A percentile compares a stretch with the other conserved stretches of the same genome.
Evolutionary conservation across 2,329 filamentous ascomycete genomes (phyloP).

Genomic region (Aspergillus sp.): DNA sequence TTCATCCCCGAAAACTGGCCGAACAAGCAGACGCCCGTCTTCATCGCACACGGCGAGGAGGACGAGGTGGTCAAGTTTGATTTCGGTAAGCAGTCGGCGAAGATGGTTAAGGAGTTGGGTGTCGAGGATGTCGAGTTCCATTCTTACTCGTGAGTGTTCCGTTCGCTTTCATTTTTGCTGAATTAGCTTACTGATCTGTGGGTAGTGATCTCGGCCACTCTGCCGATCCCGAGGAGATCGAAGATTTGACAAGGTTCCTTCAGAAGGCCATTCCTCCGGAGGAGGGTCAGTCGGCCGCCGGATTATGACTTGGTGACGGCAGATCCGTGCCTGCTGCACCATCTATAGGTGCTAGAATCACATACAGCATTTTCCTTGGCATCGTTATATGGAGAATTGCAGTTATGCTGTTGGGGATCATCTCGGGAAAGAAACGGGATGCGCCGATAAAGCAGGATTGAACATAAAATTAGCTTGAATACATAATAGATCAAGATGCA

Average conservation of each 20-base stretch:
- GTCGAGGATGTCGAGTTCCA: slow-evolving; percentile 71
- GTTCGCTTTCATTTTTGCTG: background rate
- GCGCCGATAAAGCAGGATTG: slow-evolving; percentile 12
- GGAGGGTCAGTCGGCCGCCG: slow-evolving; percentile 31
- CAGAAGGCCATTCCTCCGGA: slow-evolving; percentile 54
- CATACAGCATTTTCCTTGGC: slow-evolving; percentile 26
- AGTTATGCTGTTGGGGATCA: slow-evolving; percentile 23
- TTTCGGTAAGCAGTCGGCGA: slow-evolving; percentile 68
- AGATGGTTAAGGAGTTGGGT: slow-evolving; percentile 68
- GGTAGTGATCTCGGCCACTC: slow-evolving; percentile 71
- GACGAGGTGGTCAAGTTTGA: slow-evolving; percentile 72
- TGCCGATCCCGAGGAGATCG: slow-evolving; percentile 74
- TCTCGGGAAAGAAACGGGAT: slow-evolving; percentile 7
- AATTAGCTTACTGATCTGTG: background rate
- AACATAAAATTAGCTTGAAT: background rate
- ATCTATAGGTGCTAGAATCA: slow-evolving; percentile 10
- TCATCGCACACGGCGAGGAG: slow-evolving; percentile 82
- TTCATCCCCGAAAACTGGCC: slow-evolving; percentile 57
- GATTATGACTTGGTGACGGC: slow-evolving; percentile 38
- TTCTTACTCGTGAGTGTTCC: slow-evolving; percentile 65
- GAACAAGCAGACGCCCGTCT: slow-evolving; percentile 78
- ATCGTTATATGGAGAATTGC: slow-evolving; percentile 29
- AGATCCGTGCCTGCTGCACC: background rate
- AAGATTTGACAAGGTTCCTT: slow-evolving; percentile 73
- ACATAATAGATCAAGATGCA: background rate